phyloP scores from a whole-genome alignment of 345 rosid species.

The Gossypium herbaceum region DNA sequence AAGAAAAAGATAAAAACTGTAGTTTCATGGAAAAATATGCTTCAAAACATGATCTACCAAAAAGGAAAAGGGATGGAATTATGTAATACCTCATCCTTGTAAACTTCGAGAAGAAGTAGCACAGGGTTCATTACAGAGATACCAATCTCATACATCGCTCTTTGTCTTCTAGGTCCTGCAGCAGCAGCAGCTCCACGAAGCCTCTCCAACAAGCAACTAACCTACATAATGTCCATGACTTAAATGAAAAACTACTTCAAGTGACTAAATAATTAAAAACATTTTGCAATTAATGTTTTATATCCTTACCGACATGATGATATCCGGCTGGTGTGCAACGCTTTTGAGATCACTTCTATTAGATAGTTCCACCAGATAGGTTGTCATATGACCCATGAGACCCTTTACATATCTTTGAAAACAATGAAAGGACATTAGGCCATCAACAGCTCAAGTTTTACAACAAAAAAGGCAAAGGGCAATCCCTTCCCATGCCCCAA shows the following conservation, averaged over 20 bases:
- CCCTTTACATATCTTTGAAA: conserved; percentile 72
- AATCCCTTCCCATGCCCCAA: not conserved
- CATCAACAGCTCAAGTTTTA: conserved; percentile 21
- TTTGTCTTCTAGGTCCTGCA: conserved; percentile 88
- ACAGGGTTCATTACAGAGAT: conserved; percentile 63
- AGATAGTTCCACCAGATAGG: conserved; percentile 68
- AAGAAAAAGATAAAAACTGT: not conserved
- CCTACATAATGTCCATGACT: conserved; percentile 42
- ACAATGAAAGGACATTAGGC: conserved; percentile 18
- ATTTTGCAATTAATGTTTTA: conserved; percentile 11
- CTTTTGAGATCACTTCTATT: conserved; percentile 66
- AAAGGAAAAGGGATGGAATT: conserved; percentile 9
- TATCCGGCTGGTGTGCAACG: conserved; percentile 82
- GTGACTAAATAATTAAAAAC: conserved; percentile 10
- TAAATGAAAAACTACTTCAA: conserved; percentile 19
- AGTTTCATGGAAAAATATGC: not conserved
- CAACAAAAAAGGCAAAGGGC: conserved; percentile 14
- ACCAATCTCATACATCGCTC: conserved; percentile 90
- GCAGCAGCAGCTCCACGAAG: conserved; percentile 97
- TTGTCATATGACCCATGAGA: conserved; percentile 68
- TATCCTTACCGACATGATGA: conserved; percentile 66
- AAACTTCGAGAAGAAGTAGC: conserved; percentile 81
- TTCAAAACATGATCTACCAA: not conserved
- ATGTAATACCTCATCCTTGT: conserved; percentile 81
- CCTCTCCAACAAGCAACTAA: conserved; percentile 83